These are phyloP conservation scores for Kokia cookei DNA, from an alignment of 441 rosid species.

Conservation along the genomic window DNA sequence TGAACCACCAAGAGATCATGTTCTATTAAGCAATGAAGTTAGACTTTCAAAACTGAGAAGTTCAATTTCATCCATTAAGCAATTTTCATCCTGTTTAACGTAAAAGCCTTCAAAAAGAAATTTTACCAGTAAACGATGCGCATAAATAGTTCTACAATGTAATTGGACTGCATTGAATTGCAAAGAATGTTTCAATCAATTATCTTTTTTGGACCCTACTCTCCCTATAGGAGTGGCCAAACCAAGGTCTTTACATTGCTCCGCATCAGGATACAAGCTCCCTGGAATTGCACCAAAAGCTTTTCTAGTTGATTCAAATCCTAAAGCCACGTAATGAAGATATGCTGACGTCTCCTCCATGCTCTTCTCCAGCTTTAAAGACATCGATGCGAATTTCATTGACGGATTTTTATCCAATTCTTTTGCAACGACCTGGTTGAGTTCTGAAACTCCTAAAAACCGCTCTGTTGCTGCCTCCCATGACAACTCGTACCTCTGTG, in stretches of 20 bases:
- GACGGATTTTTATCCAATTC: slow-evolving; percentile 15
- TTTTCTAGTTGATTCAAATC: slow-evolving; percentile 63
- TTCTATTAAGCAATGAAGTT: neutral
- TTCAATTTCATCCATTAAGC: too few relatives aligned
- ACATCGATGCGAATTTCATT: slow-evolving; percentile 41
- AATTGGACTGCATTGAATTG: neutral
- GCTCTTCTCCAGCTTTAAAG: slow-evolving; percentile 37
- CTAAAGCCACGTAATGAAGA: slow-evolving; percentile 64
- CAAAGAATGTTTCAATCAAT: neutral
- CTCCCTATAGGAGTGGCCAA: slow-evolving; percentile 21
- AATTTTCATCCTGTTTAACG: too few relatives aligned
- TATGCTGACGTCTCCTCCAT: slow-evolving; percentile 74
- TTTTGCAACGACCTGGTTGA: slow-evolving; percentile 25
- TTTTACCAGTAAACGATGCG: too few relatives aligned
- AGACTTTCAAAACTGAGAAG: too few relatives aligned
- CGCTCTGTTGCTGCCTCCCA: slow-evolving; percentile 94
- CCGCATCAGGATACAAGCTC: slow-evolving; percentile 78
- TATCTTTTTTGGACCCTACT: slow-evolving; percentile 10
- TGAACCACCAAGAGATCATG: neutral
- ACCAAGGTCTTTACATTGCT: slow-evolving; percentile 71
- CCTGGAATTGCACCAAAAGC: slow-evolving; percentile 87
- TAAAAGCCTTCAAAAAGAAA: too few relatives aligned
- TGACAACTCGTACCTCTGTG: slow-evolving; percentile 61
- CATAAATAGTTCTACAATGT: too few relatives aligned
- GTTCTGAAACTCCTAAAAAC: slow-evolving; percentile 52